Conservation (phyloP, 805 yeast species). For the Candida suzukii region DNA sequence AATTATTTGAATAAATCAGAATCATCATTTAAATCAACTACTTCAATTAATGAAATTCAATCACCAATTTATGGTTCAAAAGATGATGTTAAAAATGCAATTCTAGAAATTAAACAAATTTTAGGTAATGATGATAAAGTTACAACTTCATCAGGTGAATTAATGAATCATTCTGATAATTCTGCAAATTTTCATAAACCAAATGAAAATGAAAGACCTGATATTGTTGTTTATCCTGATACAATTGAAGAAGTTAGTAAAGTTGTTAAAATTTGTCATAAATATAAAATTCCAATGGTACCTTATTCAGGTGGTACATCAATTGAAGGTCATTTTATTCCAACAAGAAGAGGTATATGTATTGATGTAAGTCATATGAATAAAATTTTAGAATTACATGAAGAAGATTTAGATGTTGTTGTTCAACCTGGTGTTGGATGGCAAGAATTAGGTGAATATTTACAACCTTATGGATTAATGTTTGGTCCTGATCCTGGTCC, state of each 20-base stretch:
- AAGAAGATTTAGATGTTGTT: slow-evolving; percentile 59
- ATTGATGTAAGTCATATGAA: slow-evolving; percentile 60
- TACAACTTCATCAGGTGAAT: slow-evolving; percentile 28
- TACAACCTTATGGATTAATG: slow-evolving; percentile 43
- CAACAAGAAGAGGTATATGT: slow-evolving; percentile 57
- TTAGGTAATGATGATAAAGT: slow-evolving; percentile 52
- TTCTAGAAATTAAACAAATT: slow-evolving; percentile 41
- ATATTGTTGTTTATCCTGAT: slow-evolving; percentile 53
- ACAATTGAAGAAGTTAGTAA: slow-evolving; percentile 60
- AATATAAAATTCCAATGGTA: slow-evolving; percentile 57
- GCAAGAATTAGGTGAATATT: slow-evolving; percentile 55
- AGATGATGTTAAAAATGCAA: slow-evolving; percentile 39
- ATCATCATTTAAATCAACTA: slow-evolving; percentile 4
- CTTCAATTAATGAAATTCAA: slow-evolving; percentile 30
- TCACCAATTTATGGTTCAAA: slow-evolving; percentile 50
- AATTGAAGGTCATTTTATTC: slow-evolving; percentile 70
- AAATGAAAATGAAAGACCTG: slow-evolving; percentile 20
- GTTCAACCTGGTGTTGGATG: slow-evolving; percentile 82
- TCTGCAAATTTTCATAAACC: slow-evolving; percentile 26
- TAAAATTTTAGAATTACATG: slow-evolving; percentile 47
- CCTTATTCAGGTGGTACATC: slow-evolving; percentile 77
- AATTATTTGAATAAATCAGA: not conserved
- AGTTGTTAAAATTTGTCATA: slow-evolving; percentile 57
- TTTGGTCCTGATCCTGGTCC: slow-evolving; percentile 79
- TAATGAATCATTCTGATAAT: slow-evolving; percentile 23